Percentiles rank a stretch among this genome's conserved stretches.
Conservation (phyloP, 768 basidiomycete species). For the Kwoniella botswanensis region DNA sequence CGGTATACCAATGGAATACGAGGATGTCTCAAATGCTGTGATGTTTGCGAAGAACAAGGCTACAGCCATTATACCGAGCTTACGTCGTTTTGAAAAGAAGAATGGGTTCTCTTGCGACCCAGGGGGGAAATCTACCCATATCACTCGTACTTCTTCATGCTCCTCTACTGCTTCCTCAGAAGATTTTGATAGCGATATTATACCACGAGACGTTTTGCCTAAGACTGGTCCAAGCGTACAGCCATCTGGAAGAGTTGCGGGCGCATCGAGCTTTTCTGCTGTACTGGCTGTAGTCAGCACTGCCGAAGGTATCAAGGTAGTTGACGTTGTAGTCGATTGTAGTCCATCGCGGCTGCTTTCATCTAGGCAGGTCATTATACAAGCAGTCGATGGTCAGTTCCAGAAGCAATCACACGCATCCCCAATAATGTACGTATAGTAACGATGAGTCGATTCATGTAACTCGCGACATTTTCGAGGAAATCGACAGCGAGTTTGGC, state of each 20-base stretch:
- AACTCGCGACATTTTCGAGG: too few relatives aligned
- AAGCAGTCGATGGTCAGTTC: too few relatives aligned
- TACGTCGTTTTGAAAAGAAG: constrained; percentile 33
- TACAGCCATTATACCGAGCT: constrained; percentile 44
- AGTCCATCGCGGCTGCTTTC: too few relatives aligned
- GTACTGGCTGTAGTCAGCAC: neutral
- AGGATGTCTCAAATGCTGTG: constrained; percentile 38
- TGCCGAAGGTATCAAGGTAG: neutral
- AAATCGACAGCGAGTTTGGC: too few relatives aligned
- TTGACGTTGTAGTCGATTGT: neutral
- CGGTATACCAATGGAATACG: constrained; percentile 44
- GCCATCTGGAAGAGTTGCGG: constrained; percentile 18
- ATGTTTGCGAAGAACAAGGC: constrained; percentile 46
- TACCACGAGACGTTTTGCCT: constrained; percentile 6
- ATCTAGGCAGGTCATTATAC: too few relatives aligned
- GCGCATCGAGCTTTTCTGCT: neutral
- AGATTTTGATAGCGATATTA: neutral
- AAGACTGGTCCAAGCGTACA: constrained; percentile 25
- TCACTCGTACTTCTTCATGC: constrained; percentile 14
- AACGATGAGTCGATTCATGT: too few relatives aligned
- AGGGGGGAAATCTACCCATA: constrained; percentile 53
- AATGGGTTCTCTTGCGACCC: constrained; percentile 46
- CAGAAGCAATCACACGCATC: too few relatives aligned
- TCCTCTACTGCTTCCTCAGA: neutral
- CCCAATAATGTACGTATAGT: too few relatives aligned